phyloP scores from a whole-genome alignment of 164 flowering plant genomes.

The Platanus orientalis region DNA sequence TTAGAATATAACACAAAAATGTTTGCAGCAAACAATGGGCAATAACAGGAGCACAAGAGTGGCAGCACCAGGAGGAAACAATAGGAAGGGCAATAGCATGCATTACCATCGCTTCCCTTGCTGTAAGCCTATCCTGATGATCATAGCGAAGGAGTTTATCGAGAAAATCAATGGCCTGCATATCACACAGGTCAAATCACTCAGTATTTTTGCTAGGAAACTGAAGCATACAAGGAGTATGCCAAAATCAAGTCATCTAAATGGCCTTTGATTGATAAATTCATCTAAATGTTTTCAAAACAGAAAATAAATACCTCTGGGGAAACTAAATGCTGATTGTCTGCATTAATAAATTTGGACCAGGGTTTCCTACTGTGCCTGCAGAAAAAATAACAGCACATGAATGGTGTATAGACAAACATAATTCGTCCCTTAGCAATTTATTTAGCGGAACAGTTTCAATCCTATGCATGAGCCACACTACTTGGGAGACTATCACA shows the following conservation, averaged over 20 bases:
- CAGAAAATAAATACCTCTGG: conserved; percentile 50
- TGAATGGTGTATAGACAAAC: too few relatives aligned
- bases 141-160: conserved; percentile 90
- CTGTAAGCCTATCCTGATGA: conserved; percentile 85
- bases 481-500: too few relatives aligned
- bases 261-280: too few relatives aligned
- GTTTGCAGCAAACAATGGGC: background rate
- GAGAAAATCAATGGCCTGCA: conserved; percentile 88
- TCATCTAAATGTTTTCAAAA: background rate
- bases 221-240: background rate
- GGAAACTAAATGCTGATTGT: conserved; percentile 74
- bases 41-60: background rate
- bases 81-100: background rate
- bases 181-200: conserved; percentile 1
- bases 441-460: too few relatives aligned
- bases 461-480: too few relatives aligned
- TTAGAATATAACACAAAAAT: background rate
- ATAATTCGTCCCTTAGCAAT: too few relatives aligned
- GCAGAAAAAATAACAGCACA: conserved; percentile 14
- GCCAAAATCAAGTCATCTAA: background rate
- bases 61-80: background rate
- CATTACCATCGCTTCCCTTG: conserved; percentile 83
- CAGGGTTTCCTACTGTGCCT: conserved; percentile 92
- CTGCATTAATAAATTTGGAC: conserved; percentile 73
- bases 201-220: background rate